Percentiles rank a stretch among this genome's conserved stretches.
These are phyloP conservation scores for Lycium ferocissimum DNA, from an alignment of 257 asterid species.

Conservation along the genomic window DNA sequence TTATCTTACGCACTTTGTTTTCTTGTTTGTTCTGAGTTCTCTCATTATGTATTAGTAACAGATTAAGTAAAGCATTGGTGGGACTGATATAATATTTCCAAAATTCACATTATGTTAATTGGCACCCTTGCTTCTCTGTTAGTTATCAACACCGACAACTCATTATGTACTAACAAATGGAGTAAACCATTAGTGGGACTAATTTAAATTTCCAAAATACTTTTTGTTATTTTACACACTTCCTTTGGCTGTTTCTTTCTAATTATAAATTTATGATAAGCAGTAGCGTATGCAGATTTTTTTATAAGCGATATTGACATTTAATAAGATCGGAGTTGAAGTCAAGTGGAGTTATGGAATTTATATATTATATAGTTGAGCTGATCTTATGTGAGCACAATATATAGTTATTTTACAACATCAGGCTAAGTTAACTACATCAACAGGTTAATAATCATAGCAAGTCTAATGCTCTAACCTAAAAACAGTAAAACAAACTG, in stretches of 20 bases:
- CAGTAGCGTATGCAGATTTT: too few species aligned
- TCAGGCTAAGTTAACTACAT: too few species aligned
- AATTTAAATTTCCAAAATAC: neutral
- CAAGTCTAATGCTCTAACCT: too few species aligned
- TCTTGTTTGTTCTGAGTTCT: neutral
- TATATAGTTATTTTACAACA: too few species aligned
- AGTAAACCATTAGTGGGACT: neutral
- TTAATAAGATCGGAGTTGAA: too few species aligned
- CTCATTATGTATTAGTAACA: neutral
- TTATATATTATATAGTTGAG: too few species aligned
- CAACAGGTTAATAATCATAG: too few species aligned
- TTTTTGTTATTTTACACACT: neutral
- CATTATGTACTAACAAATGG: neutral
- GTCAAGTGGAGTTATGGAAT: too few species aligned
- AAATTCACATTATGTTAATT: neutral
- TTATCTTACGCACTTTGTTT: neutral
- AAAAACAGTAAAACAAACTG: too few species aligned
- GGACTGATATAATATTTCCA: neutral
- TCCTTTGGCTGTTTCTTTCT: neutral
- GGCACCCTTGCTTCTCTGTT: neutral
- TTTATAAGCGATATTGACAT: too few species aligned
- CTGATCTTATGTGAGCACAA: too few species aligned
- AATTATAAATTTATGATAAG: neutral
- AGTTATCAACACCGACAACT: neutral
- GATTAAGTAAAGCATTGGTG: slow-evolving; percentile 10